These are phyloP conservation scores for Meyerozyma athensensis DNA, from an alignment of 1,139 yeast species.

Conservation along the genomic window DNA sequence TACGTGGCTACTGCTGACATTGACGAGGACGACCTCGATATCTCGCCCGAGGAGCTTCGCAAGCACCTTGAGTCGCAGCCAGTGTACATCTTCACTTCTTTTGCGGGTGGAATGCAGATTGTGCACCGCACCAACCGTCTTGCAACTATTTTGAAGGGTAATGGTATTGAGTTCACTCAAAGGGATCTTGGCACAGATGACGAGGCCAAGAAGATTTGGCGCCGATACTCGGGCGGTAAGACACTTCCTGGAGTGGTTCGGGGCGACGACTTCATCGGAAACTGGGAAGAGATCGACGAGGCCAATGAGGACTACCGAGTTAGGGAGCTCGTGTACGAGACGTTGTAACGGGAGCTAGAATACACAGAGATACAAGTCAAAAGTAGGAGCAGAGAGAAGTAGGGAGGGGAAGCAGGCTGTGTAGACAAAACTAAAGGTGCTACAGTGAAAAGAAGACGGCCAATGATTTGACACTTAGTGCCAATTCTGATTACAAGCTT, in stretches of 20 bases:
- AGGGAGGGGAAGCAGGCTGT: no score
- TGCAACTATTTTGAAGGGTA: constrained; percentile 70
- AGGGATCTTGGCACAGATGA: constrained; percentile 87
- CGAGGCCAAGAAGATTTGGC: constrained; percentile 83
- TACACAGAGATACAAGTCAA: no score
- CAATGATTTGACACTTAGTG: no score
- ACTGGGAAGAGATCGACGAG: constrained; percentile 75
- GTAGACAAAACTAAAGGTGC: no score
- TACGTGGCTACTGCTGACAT: constrained; percentile 1
- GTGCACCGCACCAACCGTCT: constrained; percentile 77
- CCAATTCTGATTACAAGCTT: no score
- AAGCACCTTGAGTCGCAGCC: constrained; percentile 50
- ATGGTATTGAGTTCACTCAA: constrained; percentile 61
- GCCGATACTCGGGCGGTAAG: constrained; percentile 68
- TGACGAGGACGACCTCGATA: constrained; percentile 27
- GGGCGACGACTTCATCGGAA: constrained; percentile 86
- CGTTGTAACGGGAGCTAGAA: no score
- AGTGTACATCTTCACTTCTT: constrained; percentile 74
- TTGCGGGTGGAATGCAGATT: constrained; percentile 87
- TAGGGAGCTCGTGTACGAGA: constrained; percentile 52
- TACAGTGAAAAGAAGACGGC: no score
- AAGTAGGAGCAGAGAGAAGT: no score
- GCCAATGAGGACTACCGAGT: constrained; percentile 80
- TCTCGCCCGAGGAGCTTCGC: constrained; percentile 43
- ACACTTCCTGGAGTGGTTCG: constrained; percentile 87